Evolutionary conservation across 1,139 yeast genomes (phyloP).

Genomic region (Hanseniaspora uvarum): DNA sequence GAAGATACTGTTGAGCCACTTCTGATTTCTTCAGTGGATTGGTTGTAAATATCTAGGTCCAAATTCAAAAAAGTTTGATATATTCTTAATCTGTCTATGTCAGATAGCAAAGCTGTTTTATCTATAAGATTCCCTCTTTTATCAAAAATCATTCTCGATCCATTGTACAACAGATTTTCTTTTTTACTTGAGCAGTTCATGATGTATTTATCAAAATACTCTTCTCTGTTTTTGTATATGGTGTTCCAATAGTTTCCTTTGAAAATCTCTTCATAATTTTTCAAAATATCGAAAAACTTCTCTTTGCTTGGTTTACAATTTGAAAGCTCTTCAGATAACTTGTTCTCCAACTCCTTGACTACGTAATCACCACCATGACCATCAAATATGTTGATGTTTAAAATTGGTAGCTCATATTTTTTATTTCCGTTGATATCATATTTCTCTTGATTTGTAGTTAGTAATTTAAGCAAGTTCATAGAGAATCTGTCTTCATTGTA

Average conservation of each 20-base stretch:
- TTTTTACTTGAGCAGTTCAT: constrained; percentile 34
- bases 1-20: constrained; percentile 85
- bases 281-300: constrained; percentile 36
- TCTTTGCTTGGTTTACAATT: constrained; percentile 28
- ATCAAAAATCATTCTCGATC: constrained; percentile 33
- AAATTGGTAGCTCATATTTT: constrained; percentile 32
- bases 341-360: constrained; percentile 45
- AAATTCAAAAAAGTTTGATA: constrained; percentile 54
- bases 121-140: constrained; percentile 31
- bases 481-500: constrained; percentile 71
- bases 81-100: constrained; percentile 38
- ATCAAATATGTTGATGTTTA: constrained; percentile 70
- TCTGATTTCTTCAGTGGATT: constrained; percentile 29
- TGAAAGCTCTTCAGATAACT: constrained; percentile 52
- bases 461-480: constrained; percentile 30
- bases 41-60: constrained; percentile 40
- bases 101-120: constrained; percentile 29
- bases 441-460: constrained; percentile 26
- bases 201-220: constrained; percentile 37
- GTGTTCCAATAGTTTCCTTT: constrained; percentile 70
- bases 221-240: constrained; percentile 47
- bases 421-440: constrained; percentile 19
- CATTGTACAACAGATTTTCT: constrained; percentile 40
- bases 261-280: constrained; percentile 41
- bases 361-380: constrained; percentile 90